phyloP scores from a whole-genome alignment of 192 early-diverging fungal genomes.

The Gigaspora rosea region DNA sequence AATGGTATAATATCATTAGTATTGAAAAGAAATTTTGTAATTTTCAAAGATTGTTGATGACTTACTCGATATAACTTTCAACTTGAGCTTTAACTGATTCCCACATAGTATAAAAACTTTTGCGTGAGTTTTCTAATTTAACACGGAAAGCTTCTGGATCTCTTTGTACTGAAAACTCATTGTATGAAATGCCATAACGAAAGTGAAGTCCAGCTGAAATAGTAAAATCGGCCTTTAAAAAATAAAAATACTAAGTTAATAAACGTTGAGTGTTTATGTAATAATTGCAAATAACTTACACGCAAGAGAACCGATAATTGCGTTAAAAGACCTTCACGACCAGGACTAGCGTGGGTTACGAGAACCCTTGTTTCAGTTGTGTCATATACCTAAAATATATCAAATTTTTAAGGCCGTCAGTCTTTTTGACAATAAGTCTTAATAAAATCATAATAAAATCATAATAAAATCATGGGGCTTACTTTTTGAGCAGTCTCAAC shows the following conservation, averaged over 20 bases:
- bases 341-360: conserved; percentile 60
- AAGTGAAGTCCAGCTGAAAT: conserved; percentile 65
- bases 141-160: conserved; percentile 56
- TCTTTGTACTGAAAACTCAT: conserved; percentile 58
- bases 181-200: conserved; percentile 62
- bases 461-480: not conserved
- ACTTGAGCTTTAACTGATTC: conserved; percentile 57
- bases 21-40: too few species aligned
- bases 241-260: not conserved
- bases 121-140: conserved; percentile 52
- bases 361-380: conserved; percentile 57
- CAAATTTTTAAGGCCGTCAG: not conserved
- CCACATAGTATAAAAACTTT: conserved; percentile 56
- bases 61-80: conserved; percentile 54
- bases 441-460: too few species aligned
- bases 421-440: not conserved
- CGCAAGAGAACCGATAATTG: conserved; percentile 54
- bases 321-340: conserved; percentile 58
- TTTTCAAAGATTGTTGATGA: not conserved
- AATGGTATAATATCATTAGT: not conserved
- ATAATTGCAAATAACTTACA: conserved; percentile 35
- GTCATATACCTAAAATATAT: conserved; percentile 50
- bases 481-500: conserved; percentile 55
- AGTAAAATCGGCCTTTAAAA: conserved; percentile 58
- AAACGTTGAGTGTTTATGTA: not conserved